Base-by-base conservation (phyloP, 2,329 filamentous ascomycete genomes). In the Colletotrichum sp. region DNA sequence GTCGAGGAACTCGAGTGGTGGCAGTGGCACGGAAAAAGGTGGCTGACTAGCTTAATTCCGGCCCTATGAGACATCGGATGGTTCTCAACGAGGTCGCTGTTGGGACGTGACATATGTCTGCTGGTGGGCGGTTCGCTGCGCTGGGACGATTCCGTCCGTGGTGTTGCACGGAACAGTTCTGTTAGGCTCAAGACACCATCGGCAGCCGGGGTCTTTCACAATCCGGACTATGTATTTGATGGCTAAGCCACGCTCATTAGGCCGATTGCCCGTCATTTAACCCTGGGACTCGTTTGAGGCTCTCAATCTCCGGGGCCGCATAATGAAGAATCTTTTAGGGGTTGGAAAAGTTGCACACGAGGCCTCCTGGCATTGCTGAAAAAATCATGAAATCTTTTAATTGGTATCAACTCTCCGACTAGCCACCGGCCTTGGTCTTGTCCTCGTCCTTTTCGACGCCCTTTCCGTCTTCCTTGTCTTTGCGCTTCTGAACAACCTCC, bases 401-500 rank as follows among this genome's bases (percentile, higher is more conserved):
- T 76, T 74, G 64, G 65, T 75, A 75, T 75, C 66, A 68, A 71
- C 15, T 71, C 55, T 63, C 44, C 24, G 3, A 36, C 81, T 75
- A 83, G 26, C 79, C 83, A 64, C 82, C 82, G 4, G 83, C 79
- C 78, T 84, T 82, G 66, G 84, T 82, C 36, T 83, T 82, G 39
- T 85, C 86, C 77, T 87, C 86, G 60, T 81, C 82, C 64, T 85
- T 85, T 75, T 85, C 82, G 65, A 84, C 82, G 59, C 83, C 84
- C 75, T 86, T 85, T 68, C 88, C 92, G 77, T 92, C 91, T 52
- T 94, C 93, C 84, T 96, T 97, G 77, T 98, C 96, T 88, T 98
- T 98, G 80, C 97, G 90, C 86, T 98, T 95, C 88, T 98, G 95
- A 59, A 96, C 95, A 6, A 99, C 96, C 82, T 99, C 97, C 96